Percentiles rank a stretch among this genome's conserved stretches.
phyloP scores from a whole-genome alignment of 108 stramenopile species.

The Thalassiosira profunda region DNA sequence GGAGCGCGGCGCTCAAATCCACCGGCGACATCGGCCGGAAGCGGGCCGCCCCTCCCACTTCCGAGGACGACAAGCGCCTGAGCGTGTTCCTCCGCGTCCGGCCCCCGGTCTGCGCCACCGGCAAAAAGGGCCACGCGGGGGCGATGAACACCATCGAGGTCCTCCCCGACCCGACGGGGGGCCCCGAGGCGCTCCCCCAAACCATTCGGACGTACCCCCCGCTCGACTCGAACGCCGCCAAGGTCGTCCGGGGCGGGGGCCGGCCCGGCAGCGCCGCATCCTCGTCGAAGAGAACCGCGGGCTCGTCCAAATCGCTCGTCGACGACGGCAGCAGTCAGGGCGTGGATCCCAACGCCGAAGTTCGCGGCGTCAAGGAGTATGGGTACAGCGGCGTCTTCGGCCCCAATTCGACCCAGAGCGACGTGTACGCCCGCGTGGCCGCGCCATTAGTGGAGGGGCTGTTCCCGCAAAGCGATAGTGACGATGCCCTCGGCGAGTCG shows the following conservation, averaged over 20 bases:
- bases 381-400: constrained; percentile 74
- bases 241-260: constrained; percentile 41
- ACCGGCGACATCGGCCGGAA: not conserved
- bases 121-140: constrained; percentile 18
- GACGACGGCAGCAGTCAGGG: constrained; percentile 38
- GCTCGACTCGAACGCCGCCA: constrained; percentile 63
- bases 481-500: constrained; percentile 49
- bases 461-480: constrained; percentile 39
- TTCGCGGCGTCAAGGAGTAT: constrained; percentile 78
- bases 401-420: constrained; percentile 57
- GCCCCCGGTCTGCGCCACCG: constrained; percentile 37
- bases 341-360: constrained; percentile 30
- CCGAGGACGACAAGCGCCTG: constrained; percentile 29
- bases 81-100: constrained; percentile 76
- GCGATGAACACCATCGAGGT: constrained; percentile 61
- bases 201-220: constrained; percentile 83
- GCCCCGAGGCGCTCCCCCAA: constrained; percentile 30
- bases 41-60: not conserved
- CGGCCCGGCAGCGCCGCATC: constrained; percentile 2
- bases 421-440: constrained; percentile 68
- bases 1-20: not conserved
- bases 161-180: constrained; percentile 21
- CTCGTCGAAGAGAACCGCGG: constrained; percentile 10
- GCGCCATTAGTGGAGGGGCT: constrained; percentile 74
- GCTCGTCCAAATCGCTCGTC: constrained; percentile 37